Evolutionary conservation across 2,329 filamentous ascomycete genomes (phyloP), one percentile per base, ranked within the genome.

Genomic region (Pseudogymnoascus sp.): DNA sequence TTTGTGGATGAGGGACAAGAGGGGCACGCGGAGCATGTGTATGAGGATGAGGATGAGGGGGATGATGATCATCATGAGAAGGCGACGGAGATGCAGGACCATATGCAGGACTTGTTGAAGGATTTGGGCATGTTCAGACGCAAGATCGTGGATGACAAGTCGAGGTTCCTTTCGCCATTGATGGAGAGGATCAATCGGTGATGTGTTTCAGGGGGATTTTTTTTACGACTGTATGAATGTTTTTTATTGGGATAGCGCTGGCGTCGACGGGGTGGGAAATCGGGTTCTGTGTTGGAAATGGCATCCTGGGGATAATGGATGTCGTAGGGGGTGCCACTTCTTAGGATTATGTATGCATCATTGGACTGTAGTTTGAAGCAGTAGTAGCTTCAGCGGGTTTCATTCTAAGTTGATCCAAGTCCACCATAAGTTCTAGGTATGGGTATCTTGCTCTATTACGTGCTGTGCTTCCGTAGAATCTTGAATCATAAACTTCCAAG

Each of bases 71-170:
- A 80, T 65, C 81, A 84, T 62, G 77, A 84, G 60, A 80, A 79
- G 50, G 81, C 81, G 14, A 79, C 82, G 42, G 83, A 93, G 66
- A 84, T 93, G 78, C 90, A 97, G 72, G 86, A 87, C n/a, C 86
- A 91, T 71, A 93, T 96, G 81, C 86, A 93, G 69, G 87, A 89
- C 37, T 83, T 97, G 71, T 80, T 99, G 67, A 86, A 87, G 69
- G 93, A 97, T 69, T 73, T 96, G 62, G 84, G 83, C 31, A 74
- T 93, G 72, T 96, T 96, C 78, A 89, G 89, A 74, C 86, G 86
- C 70, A 97, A 96, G 78, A 86, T 97, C 66, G 87, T 85, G 5
- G 91, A 95, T 70, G 95, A 97, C 74, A 84, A 89, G 74, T 78
- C 79, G 63, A 79, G 90, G 40, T 95, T 86, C 64, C 76, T 81